Base-by-base conservation (phyloP, 1,284 basidiomycete genomes). In the Cerioporus squamosus region DNA sequence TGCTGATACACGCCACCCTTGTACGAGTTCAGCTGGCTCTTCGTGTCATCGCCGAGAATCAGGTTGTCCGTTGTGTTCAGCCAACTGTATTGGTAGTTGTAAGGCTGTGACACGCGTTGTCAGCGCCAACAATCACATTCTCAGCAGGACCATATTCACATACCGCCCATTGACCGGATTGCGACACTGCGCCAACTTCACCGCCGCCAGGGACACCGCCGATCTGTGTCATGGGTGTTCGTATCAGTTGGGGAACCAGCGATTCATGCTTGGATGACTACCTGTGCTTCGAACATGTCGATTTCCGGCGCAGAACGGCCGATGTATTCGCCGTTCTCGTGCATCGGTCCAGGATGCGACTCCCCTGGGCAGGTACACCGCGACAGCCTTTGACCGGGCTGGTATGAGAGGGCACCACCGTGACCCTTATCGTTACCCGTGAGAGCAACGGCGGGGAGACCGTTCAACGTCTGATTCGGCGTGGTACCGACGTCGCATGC, bases 231-330 rank as follows among this genome's bases (percentile, higher is more conserved):
- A 72, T 17, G 18, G 12, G 14, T 6, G 22, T 18, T 24, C 22
- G 23, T 18, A 40, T 6, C 15, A 36, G n/a, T n/a, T 9, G 8
- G 46, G 7, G 9, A n/a, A 14, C 23, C 17, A 17, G 29, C 45
- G 24, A 33, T 26, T 43, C n/a, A 88, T 22, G 14, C 15, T 24
- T 8, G 15, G 3, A 38, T 63, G 9, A n/a, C n/a, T 20, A 65
- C 66, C 59, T 62, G 61, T 7, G 73, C 74, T 17, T 95, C 93
- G 62, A 94, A 75, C 42, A 94, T 81, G 73, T 95, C 92, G 64
- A 95, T 92, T 76, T 96, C 93, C 0, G 94, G 93, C 1, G 91
- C 91, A 2, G 87, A 82, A 51, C 94, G 83, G n/a, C 94, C 94
- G 7, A 85, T 82, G 52, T 80, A 88, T 9, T 83, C 81, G 15